phyloP scores from a whole-genome alignment of 225 moss, liverwort and hornwort species.

The Marchantia polymorpha region DNA sequence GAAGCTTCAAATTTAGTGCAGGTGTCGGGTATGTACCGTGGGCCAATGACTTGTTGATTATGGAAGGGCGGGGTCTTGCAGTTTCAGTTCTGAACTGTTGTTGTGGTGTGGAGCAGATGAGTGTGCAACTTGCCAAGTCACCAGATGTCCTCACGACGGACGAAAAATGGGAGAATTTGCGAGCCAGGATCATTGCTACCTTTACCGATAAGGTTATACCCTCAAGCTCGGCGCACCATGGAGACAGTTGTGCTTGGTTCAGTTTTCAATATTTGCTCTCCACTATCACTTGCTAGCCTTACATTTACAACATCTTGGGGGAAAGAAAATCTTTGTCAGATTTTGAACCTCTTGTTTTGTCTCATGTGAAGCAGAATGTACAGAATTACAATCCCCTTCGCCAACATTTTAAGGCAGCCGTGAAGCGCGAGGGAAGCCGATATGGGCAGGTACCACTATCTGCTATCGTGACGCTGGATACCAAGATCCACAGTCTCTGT shows the following conservation, averaged over 20 bases:
- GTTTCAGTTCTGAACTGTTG: not conserved
- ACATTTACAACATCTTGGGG: too few species aligned
- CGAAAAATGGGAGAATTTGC: slow-evolving; percentile 77
- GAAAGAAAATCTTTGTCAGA: too few species aligned
- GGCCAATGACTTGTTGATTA: not conserved
- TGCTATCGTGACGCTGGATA: slow-evolving; percentile 71
- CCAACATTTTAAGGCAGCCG: slow-evolving; percentile 80
- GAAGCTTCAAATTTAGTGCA: too few species aligned
- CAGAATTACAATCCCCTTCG: slow-evolving; percentile 64
- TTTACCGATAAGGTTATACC: slow-evolving; percentile 78
- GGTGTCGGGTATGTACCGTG: too few species aligned
- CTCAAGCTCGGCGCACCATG: not conserved
- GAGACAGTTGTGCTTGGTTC: not conserved
- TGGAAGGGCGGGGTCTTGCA: not conserved
- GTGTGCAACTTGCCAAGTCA: slow-evolving; percentile 46
- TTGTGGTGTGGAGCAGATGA: slow-evolving; percentile 56
- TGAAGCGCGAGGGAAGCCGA: slow-evolving; percentile 54
- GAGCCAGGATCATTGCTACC: slow-evolving; percentile 55
- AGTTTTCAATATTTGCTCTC: not conserved
- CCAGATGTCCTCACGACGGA: slow-evolving; percentile 53
- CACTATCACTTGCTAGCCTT: too few species aligned
- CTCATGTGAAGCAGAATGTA: slow-evolving; percentile 53
- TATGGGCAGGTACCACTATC: slow-evolving; percentile 68
- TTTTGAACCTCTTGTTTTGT: not conserved
- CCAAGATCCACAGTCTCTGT: slow-evolving; percentile 76